Conservation (phyloP, 345 rosid species). For the Geranium brycei region DNA sequence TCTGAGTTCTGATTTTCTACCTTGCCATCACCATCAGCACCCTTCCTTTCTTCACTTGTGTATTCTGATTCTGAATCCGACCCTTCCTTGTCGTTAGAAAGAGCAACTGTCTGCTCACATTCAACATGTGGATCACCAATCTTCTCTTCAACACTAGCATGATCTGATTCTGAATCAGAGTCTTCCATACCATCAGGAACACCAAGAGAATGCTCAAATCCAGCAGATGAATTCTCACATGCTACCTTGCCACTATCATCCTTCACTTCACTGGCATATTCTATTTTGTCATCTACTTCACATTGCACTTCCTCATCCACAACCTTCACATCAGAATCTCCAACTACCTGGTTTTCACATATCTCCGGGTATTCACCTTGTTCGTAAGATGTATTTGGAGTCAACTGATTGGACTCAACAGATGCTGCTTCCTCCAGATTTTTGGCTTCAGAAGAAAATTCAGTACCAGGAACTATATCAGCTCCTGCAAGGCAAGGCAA, state of each 20-base stretch:
- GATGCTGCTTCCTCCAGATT: background rate
- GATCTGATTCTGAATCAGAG: conserved; percentile 13
- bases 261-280: background rate
- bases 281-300: no score
- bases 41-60: no score
- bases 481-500: background rate
- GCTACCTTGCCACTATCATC: background rate
- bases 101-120: no score
- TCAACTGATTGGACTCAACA: background rate
- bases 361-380: background rate
- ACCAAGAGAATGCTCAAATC: background rate
- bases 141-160: conserved; percentile 3
- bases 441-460: background rate
- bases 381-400: background rate
- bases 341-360: no score
- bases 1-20: no score
- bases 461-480: background rate
- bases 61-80: no score
- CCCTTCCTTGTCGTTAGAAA: no score
- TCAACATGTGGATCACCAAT: background rate
- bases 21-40: no score
- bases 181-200: background rate
- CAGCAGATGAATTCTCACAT: background rate
- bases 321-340: background rate
- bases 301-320: background rate